These are phyloP conservation scores for Xerocomus brunneocitrinus DNA, from an alignment of 768 basidiomycete species.

Conservation along the genomic window DNA sequence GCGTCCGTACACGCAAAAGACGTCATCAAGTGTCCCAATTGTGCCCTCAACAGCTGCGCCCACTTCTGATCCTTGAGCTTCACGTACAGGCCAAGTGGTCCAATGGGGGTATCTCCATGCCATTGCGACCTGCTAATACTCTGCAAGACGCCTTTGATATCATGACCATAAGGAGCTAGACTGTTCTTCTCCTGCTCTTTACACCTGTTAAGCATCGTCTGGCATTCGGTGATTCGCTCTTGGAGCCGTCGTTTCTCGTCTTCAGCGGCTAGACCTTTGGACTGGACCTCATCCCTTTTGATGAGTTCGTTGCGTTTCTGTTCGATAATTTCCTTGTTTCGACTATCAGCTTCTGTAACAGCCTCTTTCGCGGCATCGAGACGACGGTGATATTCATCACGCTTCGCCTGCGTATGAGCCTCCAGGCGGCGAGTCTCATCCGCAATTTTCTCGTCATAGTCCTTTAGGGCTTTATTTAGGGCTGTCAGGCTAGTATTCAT, in stretches of 20 bases:
- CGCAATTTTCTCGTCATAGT: conserved; percentile 43
- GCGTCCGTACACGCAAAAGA: conserved; percentile 74
- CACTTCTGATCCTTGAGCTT: conserved; percentile 67
- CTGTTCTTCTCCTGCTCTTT: conserved; percentile 51
- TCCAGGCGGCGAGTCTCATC: conserved; percentile 52
- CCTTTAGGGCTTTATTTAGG: conserved; percentile 30
- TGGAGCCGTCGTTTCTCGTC: conserved; percentile 30
- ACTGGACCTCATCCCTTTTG: conserved; percentile 30
- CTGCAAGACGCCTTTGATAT: conserved; percentile 55
- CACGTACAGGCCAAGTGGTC: conserved; percentile 78
- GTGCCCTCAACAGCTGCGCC: conserved; percentile 58
- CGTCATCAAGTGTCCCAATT: conserved; percentile 55
- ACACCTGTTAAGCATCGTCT: conserved; percentile 48
- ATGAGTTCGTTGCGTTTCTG: conserved; percentile 32
- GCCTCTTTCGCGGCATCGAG: conserved; percentile 43
- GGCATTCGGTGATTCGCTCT: conserved; percentile 41
- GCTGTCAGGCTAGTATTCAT: conserved; percentile 42
- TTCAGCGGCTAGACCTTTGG: conserved; percentile 37
- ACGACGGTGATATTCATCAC: conserved; percentile 50
- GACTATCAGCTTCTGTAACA: conserved; percentile 37
- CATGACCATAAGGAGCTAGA: conserved; percentile 56
- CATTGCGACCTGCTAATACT: conserved; percentile 50
- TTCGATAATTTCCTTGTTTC: conserved; percentile 25
- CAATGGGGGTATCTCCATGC: conserved; percentile 64
- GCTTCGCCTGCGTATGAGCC: conserved; percentile 55